A percentile compares a stretch with the other conserved stretches of the same genome.
Conservation (phyloP, 495 filamentous ascomycete genomes). For the Chaetomium cochliodes region DNA sequence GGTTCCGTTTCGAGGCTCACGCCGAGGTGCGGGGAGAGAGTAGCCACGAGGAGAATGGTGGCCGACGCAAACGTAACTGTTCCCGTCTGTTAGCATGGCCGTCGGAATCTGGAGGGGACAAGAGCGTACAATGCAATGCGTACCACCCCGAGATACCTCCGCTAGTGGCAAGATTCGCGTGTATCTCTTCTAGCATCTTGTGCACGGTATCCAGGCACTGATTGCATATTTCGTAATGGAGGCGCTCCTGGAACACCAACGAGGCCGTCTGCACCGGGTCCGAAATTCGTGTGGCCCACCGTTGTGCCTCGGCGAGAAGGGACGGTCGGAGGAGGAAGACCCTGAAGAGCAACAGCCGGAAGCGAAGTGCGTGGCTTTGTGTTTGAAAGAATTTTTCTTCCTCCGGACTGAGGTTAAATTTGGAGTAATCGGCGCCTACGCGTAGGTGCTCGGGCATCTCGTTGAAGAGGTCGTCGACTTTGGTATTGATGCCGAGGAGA, state of each 20-base stretch:
- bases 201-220: slow-evolving; percentile 25
- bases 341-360: slow-evolving; percentile 15
- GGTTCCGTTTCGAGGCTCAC: slow-evolving; percentile 21
- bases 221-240: slow-evolving; percentile 24
- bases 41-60: slow-evolving; percentile 23
- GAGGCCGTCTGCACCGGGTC: slow-evolving; percentile 8
- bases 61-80: slow-evolving; percentile 26
- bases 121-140: slow-evolving; percentile 26
- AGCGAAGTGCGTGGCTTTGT: slow-evolving; percentile 9
- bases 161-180: slow-evolving; percentile 10
- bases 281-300: not conserved
- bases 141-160: slow-evolving; percentile 19
- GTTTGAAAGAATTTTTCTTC: not conserved
- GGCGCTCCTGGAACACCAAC: slow-evolving; percentile 19
- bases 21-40: slow-evolving; percentile 18
- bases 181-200: slow-evolving; percentile 25
- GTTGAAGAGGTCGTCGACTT: slow-evolving; percentile 20
- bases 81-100: not conserved
- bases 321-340: slow-evolving; percentile 25
- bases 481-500: slow-evolving; percentile 18
- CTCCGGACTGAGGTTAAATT: not conserved
- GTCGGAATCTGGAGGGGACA: too few relatives aligned
- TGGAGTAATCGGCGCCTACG: slow-evolving; percentile 10
- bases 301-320: slow-evolving; percentile 21
- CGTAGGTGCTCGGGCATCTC: slow-evolving; percentile 19